Conservation (phyloP, 345 rosid species). For the Rhodamnia rubescens region DNA sequence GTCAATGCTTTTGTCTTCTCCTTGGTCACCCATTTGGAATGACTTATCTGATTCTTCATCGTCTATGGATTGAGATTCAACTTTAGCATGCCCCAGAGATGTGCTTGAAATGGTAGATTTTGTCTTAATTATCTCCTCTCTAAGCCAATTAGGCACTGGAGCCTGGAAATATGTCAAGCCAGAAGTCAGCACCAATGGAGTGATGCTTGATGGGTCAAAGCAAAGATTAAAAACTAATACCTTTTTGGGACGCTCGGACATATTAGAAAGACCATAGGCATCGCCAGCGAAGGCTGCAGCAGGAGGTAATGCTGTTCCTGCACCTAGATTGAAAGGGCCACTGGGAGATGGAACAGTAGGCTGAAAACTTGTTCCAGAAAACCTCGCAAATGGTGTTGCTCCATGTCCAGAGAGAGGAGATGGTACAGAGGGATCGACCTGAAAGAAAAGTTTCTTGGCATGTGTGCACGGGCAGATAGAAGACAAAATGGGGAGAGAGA, state of each 20-base stretch:
- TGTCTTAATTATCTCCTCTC: slow-evolving; percentile 84
- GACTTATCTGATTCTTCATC: slow-evolving; percentile 50
- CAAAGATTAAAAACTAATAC: slow-evolving; percentile 10
- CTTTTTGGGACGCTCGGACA: slow-evolving; percentile 78
- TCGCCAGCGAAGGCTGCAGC: slow-evolving; percentile 56
- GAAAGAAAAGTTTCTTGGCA: slow-evolving; percentile 10
- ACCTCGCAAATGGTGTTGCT: slow-evolving; percentile 60
- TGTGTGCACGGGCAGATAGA: neutral
- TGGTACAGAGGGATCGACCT: slow-evolving; percentile 58
- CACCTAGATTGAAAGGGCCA: slow-evolving; percentile 37
- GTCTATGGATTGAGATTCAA: slow-evolving; percentile 42
- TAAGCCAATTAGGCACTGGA: slow-evolving; percentile 93
- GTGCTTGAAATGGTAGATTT: slow-evolving; percentile 59
- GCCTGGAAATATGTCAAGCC: slow-evolving; percentile 41
- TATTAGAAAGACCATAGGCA: slow-evolving; percentile 52
- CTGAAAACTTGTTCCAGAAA: slow-evolving; percentile 51
- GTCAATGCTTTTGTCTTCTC: slow-evolving; percentile 58
- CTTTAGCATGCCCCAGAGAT: slow-evolving; percentile 46
- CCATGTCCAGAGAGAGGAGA: slow-evolving; percentile 46
- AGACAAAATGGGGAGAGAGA: neutral
- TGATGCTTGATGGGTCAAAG: neutral
- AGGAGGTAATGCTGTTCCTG: slow-evolving; percentile 53
- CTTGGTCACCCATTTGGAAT: slow-evolving; percentile 35
- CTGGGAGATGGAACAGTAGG: slow-evolving; percentile 41
- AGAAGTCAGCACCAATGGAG: slow-evolving; percentile 4